Base-by-base conservation (phyloP, 306 rosid species). In the Acacia crassicarpa region DNA sequence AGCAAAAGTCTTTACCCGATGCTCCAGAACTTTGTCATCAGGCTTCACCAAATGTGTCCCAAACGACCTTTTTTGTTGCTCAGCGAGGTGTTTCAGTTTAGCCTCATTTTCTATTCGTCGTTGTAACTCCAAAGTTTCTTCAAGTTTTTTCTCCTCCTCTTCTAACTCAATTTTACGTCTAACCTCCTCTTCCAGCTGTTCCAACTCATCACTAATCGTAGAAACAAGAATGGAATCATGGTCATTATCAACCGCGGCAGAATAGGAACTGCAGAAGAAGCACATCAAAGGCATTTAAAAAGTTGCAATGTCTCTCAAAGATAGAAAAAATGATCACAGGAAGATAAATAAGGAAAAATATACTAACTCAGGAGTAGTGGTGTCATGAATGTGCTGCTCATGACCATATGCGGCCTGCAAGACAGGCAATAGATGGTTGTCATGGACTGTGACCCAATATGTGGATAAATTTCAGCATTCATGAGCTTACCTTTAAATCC, bases 111-210 rank as follows among this genome's bases (percentile, higher is more conserved):
- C 99, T 78, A 94, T 90, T 83, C 87, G 89, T 59, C 97, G 89
- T 74, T 96, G 99, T 82, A 85, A 91, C 85, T 96, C 97, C 89
- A 96, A 88, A 67, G 97, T 90, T 85, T 93, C 98, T 89, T 93
- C 97, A 76, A 96, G 97, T 87, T 85, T 93, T 87, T 92, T 93
- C 85, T 93, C 99, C 82, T 93, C 98, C 81, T 82, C 97, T 89
- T 96, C 97, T 54, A 93, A 89, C 86, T 93, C 97, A 84, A 85
- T 87, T 87, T 89, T 90, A 48, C 87, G 91, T 84, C 93, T 92
- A 81, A 85, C 81, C 80, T 94, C 98, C 85, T 89, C 98, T 32
- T 96, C 97, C 70, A 75, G 88, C 72, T 82, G 97, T 83, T 88
- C 91, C 82, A 89, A 83, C 80, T 92, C 89, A 78, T 80, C 83